Conservation (phyloP, 208 protist species). For the Angomonas ambiguus region DNA sequence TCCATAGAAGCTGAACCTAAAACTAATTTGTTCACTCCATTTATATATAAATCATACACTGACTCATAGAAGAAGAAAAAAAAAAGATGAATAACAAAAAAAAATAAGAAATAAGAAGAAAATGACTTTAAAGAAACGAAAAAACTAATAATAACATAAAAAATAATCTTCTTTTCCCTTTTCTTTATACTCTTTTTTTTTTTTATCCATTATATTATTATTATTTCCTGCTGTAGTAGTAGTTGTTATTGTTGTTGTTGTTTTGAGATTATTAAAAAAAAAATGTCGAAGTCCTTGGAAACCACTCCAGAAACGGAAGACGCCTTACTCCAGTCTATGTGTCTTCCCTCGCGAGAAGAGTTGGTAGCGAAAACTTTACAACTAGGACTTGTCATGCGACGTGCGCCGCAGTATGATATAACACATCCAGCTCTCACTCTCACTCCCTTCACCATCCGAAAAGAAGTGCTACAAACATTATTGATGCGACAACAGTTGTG, state of each 20-base stretch:
- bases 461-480: conserved; percentile 31
- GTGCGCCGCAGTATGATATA: conserved; percentile 22
- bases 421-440: conserved; percentile 65
- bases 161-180: not conserved
- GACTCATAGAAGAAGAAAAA: not conserved
- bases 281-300: not conserved
- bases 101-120: not conserved
- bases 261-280: not conserved
- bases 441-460: conserved; percentile 37
- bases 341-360: conserved; percentile 43
- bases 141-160: not conserved
- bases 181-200: not conserved
- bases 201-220: conserved; percentile 2
- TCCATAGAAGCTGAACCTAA: not conserved
- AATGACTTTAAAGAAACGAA: not conserved
- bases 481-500: conserved; percentile 54
- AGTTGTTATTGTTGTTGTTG: too few relatives aligned
- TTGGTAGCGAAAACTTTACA: conserved; percentile 67
- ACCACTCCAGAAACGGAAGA: not conserved
- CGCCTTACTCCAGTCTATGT: not conserved
- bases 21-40: not conserved
- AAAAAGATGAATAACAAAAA: not conserved
- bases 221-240: conserved; percentile 13
- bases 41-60: not conserved
- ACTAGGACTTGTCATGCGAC: conserved; percentile 73